Percentiles rank a stretch among this genome's conserved stretches.
phyloP scores from a whole-genome alignment of 225 moss, liverwort and hornwort species.

The Sphagnum tenellum region DNA sequence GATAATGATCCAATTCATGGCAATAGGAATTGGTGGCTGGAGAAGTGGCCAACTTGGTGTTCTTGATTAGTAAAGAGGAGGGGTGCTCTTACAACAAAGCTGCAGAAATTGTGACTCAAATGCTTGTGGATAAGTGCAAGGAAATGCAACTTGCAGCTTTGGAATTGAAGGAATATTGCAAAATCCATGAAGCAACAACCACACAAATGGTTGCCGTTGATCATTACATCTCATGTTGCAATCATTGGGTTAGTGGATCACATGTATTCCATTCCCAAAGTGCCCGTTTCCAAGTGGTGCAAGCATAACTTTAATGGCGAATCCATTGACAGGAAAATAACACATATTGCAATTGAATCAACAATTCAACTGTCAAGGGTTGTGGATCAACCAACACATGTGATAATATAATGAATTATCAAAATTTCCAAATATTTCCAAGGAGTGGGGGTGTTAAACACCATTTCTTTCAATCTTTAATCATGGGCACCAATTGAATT shows the following conservation, averaged over 20 bases:
- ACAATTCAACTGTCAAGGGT: too few relatives aligned
- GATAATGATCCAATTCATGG: not conserved
- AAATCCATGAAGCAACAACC: not conserved
- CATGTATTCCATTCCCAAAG: not conserved
- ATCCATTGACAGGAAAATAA: too few relatives aligned
- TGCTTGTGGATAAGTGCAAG: conserved; percentile 12
- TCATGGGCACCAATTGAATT: too few relatives aligned
- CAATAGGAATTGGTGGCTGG: conserved; percentile 9
- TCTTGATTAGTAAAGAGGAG: conserved; percentile 5
- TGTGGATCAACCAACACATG: too few relatives aligned
- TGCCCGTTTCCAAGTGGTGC: too few relatives aligned
- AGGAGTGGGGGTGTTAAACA: too few relatives aligned
- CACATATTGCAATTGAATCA: too few relatives aligned
- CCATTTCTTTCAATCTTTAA: too few relatives aligned
- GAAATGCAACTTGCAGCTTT: conserved; percentile 6
- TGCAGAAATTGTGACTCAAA: conserved; percentile 13
- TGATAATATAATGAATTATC: too few relatives aligned
- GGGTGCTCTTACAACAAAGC: conserved; percentile 4
- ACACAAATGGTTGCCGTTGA: not conserved
- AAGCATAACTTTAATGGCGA: too few relatives aligned
- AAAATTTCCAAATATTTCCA: too few relatives aligned
- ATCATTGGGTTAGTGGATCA: conserved; percentile 5
- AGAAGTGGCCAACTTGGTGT: conserved; percentile 7
- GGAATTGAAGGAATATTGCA: conserved; percentile 5
- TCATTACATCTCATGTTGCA: conserved; percentile 9